phyloP scores from a whole-genome alignment of 495 filamentous ascomycete genomes.

The Friedmanniomyces simplex region DNA sequence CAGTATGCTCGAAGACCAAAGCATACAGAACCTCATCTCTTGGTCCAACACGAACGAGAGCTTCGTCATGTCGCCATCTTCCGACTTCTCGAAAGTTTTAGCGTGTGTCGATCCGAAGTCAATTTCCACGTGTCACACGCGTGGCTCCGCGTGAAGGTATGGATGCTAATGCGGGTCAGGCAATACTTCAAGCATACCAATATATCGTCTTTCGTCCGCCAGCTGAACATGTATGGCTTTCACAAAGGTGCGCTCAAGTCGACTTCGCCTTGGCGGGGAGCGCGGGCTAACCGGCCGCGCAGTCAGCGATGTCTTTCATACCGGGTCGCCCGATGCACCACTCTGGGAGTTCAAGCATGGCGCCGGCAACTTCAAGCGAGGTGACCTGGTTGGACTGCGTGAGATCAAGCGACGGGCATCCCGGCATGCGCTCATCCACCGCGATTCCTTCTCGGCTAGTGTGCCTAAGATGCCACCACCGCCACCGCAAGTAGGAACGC shows the following conservation, averaged over 20 bases:
- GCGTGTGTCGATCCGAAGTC: constrained; percentile 47
- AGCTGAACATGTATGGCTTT: constrained; percentile 99
- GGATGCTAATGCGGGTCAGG: constrained; percentile 40
- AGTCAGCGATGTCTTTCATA: constrained; percentile 99
- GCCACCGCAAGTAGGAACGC: constrained; percentile 75
- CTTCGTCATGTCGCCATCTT: constrained; percentile 95
- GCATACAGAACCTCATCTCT: constrained; percentile 88
- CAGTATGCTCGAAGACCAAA: constrained; percentile 92
- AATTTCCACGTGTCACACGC: constrained; percentile 24
- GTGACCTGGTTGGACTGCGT: constrained; percentile 79
- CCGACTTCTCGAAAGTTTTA: constrained; percentile 96
- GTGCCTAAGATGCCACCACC: constrained; percentile 61
- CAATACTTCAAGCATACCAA: constrained; percentile 98
- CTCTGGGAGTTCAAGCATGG: constrained; percentile 99
- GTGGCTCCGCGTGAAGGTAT: not conserved
- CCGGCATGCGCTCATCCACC: constrained; percentile 84
- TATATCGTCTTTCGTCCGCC: constrained; percentile 94
- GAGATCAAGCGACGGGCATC: constrained; percentile 98
- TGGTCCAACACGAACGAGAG: constrained; percentile 92
- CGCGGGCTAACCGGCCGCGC: constrained; percentile 2
- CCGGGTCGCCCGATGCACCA: constrained; percentile 85
- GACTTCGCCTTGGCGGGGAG: not conserved
- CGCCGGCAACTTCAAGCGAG: constrained; percentile 92
- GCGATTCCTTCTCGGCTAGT: constrained; percentile 69
- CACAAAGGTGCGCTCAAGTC: constrained; percentile 75